Base-by-base conservation (phyloP, 2,329 filamentous ascomycete genomes). In the Neofusicoccum sp. region DNA sequence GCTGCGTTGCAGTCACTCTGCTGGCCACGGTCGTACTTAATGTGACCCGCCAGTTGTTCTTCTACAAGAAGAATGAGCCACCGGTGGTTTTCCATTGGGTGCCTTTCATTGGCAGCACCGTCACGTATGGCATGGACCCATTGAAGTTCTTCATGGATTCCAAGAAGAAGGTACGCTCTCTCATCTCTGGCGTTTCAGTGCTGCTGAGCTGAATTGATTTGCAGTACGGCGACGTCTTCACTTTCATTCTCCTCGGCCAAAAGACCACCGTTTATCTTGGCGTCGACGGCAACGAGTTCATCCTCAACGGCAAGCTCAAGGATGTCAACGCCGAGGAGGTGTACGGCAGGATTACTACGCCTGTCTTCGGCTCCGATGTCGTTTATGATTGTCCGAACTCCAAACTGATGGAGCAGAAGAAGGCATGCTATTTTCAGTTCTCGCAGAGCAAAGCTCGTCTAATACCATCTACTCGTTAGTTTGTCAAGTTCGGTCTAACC, bases 81-180 rank as follows among this genome's bases (percentile, higher is more conserved):
- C 90, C 90, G 1, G 68, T 93, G 61, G 89, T 93, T 64, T 93
- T 93, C 75, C 89, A 91, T 75, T 90, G 85, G 84, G 82, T 93
- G 70, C 90, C 90, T 1, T 69, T 78, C 16, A 47, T 80, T 47
- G 78, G 78, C 12, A 80, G 69, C 62, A 78, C 78, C 11, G 68
- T 80, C 43, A 66, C 64, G 30, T 80, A 80, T 67, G 78, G 78
- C 59, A 77, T 75, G 59, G 89, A 95, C 68, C 90, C 90, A 16
- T 89, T 89, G 64, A 78, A 78, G 28, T 93, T 93, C 80, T 91
- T 93, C 77, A 72, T 76, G 11, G 64, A 79, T 68, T 79, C 83
- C 73, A 80, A 84, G 65, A 79, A 80, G 66, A 91, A 90, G 85
- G 88, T 89, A 69, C 5, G 78, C 65, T 3, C 8, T 12, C 14